phyloP scores from a whole-genome alignment of 805 yeast genomes.

The Cyberlindnera sargentensis region DNA sequence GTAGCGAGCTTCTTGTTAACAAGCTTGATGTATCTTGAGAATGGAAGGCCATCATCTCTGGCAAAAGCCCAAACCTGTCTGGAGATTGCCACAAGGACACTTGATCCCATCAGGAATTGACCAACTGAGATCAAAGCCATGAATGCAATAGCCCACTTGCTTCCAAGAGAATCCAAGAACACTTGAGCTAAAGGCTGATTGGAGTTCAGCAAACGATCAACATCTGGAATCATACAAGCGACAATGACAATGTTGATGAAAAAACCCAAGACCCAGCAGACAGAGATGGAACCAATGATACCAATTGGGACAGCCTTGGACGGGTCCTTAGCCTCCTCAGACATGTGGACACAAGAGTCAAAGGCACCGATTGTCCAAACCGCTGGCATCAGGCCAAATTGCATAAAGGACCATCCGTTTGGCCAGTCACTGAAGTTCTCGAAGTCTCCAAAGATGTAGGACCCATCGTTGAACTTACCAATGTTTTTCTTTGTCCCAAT shows the following conservation, averaged over 20 bases:
- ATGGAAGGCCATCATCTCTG: slow-evolving; percentile 69
- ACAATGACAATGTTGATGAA: slow-evolving; percentile 43
- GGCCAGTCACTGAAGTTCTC: slow-evolving; percentile 47
- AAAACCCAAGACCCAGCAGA: slow-evolving; percentile 53
- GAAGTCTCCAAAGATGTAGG: slow-evolving; percentile 48
- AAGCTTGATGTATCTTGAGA: slow-evolving; percentile 46
- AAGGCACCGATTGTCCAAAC: slow-evolving; percentile 73
- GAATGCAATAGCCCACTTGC: slow-evolving; percentile 59
- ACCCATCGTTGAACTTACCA: slow-evolving; percentile 33
- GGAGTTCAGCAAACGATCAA: slow-evolving; percentile 34
- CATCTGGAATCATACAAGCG: slow-evolving; percentile 46
- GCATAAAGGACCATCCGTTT: slow-evolving; percentile 46
- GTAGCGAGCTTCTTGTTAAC: slow-evolving; percentile 50
- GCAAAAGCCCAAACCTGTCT: slow-evolving; percentile 73
- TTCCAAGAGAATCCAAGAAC: slow-evolving; percentile 54
- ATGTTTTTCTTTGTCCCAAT: slow-evolving; percentile 34
- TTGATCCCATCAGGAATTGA: slow-evolving; percentile 61
- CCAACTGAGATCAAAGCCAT: slow-evolving; percentile 52
- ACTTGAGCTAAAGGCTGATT: slow-evolving; percentile 59
- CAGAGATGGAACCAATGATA: slow-evolving; percentile 47
- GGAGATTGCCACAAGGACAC: slow-evolving; percentile 52
- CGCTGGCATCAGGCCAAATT: slow-evolving; percentile 51
- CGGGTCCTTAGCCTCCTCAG: slow-evolving; percentile 63
- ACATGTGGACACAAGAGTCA: slow-evolving; percentile 64
- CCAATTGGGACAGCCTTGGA: slow-evolving; percentile 57